Conservation (phyloP, 148 eudicot species). For the Vaccinium myrtillus region DNA sequence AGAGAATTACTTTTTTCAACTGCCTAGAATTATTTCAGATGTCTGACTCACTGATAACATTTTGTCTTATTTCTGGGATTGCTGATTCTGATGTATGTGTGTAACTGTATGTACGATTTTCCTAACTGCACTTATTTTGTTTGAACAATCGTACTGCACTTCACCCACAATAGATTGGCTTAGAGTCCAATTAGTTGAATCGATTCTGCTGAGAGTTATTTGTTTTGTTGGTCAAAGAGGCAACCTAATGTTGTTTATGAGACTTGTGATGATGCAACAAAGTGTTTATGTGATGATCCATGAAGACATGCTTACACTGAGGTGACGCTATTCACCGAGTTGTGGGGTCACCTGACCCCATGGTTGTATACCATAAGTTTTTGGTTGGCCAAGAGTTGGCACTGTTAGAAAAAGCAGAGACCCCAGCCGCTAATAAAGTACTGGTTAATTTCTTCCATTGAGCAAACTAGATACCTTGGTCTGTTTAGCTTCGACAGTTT, state of each 20-base stretch:
- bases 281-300: background rate
- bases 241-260: background rate
- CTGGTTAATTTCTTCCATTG: no score
- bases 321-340: no score
- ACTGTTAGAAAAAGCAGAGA: no score
- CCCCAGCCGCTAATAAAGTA: no score
- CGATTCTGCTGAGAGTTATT: background rate
- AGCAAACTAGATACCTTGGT: no score
- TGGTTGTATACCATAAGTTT: no score
- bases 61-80: background rate
- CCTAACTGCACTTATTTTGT: background rate
- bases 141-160: background rate
- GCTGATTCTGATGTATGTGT: background rate
- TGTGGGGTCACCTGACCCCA: no score
- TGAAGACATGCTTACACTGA: background rate
- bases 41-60: background rate
- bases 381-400: no score
- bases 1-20: background rate
- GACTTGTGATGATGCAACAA: background rate
- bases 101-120: background rate
- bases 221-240: background rate
- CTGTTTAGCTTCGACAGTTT: no score
- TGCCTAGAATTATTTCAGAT: background rate
- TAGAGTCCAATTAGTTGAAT: background rate
- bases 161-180: background rate